These are phyloP conservation scores for Rhodotorula sp. DNA, from an alignment of 1,284 basidiomycete genomes.

Conservation along the genomic window DNA sequence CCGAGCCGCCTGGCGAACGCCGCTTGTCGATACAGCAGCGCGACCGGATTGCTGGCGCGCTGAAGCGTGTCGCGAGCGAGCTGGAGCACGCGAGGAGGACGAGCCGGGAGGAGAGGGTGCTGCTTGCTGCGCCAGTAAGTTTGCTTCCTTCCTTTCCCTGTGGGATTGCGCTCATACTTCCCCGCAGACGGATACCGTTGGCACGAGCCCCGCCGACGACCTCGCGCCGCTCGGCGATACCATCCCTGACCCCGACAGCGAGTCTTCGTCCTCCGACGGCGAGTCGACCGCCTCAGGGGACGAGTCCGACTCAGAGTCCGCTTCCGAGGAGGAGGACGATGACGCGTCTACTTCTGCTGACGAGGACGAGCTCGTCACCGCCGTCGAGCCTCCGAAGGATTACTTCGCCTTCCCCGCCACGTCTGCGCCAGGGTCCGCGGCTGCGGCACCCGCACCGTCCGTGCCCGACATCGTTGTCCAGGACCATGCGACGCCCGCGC, in stretches of 20 bases:
- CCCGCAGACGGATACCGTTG: constrained; percentile 78
- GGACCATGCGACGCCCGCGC: neutral
- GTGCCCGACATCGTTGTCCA: constrained; percentile 31
- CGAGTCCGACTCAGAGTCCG: constrained; percentile 56
- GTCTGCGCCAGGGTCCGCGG: too few relatives aligned
- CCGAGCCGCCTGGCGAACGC: constrained; percentile 59
- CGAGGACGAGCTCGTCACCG: constrained; percentile 7
- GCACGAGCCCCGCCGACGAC: constrained; percentile 57
- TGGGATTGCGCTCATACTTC: constrained; percentile 1
- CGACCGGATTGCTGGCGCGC: constrained; percentile 6
- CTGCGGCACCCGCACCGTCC: neutral
- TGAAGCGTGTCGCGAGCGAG: constrained; percentile 45
- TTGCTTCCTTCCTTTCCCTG: neutral
- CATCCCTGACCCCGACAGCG: constrained; percentile 5
- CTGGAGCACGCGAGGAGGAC: constrained; percentile 66
- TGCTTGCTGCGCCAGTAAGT: constrained; percentile 77
- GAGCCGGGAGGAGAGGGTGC: constrained; percentile 57
- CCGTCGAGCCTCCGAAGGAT: constrained; percentile 22
- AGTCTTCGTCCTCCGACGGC: constrained; percentile 46
- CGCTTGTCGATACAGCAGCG: constrained; percentile 55
- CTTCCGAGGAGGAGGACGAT: constrained; percentile 47
- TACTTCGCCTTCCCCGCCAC: constrained; percentile 6
- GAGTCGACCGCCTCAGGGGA: constrained; percentile 66
- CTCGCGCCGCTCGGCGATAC: constrained; percentile 19
- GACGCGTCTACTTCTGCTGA: neutral